A percentile compares a stretch with the other conserved stretches of the same genome.
Evolutionary conservation across 2,329 filamentous ascomycete genomes (phyloP).

Genomic region (Chrysosporium keratinophilum): DNA sequence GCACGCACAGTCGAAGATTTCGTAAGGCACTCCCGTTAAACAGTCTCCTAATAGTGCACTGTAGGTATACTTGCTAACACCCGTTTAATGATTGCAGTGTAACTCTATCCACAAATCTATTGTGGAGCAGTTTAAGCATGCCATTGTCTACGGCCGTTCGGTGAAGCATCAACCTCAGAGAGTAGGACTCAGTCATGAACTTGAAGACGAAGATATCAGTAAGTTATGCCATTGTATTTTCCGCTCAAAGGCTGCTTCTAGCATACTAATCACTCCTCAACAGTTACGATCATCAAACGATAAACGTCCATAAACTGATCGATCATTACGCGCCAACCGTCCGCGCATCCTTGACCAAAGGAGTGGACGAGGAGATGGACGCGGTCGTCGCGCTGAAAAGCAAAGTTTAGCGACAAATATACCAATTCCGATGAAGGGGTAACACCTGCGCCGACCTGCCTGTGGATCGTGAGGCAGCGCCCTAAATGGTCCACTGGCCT

Average conservation of each 20-base stretch:
- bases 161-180: slow-evolving; percentile 98
- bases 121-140: slow-evolving; percentile 86
- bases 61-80: neutral
- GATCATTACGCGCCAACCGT: neutral
- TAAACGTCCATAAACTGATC: slow-evolving; percentile 15
- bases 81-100: slow-evolving; percentile 49
- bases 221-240: slow-evolving; percentile 33
- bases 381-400: neutral
- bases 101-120: slow-evolving; percentile 96
- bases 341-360: neutral
- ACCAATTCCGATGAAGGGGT: neutral
- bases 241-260: neutral
- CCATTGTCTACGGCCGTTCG: slow-evolving; percentile 93
- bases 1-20: slow-evolving; percentile 94
- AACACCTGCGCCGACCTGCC: neutral
- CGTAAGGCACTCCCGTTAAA: slow-evolving; percentile 49
- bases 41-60: neutral
- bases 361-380: neutral
- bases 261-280: neutral
- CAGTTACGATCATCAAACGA: slow-evolving; percentile 31
- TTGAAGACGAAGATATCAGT: slow-evolving; percentile 96
- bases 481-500: neutral
- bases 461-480: neutral
- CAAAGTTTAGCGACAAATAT: neutral
- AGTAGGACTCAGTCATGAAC: slow-evolving; percentile 80